Percentiles rank a stretch among this genome's conserved stretches.
Evolutionary conservation across 129 eudicot genomes (phyloP).

Genomic region (Sambucus nigra): DNA sequence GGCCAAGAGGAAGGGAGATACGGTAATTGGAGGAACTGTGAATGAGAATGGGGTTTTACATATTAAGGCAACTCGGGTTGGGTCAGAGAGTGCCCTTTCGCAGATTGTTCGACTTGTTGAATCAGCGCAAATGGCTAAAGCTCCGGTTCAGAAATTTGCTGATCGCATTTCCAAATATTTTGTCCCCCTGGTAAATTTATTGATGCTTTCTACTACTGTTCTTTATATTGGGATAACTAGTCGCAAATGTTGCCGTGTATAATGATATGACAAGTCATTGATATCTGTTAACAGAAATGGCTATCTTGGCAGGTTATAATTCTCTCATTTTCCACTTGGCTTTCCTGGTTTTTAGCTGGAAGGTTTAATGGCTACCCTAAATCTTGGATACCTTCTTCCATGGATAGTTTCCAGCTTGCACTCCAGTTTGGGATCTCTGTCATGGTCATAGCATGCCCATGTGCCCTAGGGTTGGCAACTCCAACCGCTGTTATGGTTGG

Average conservation of each 20-base stretch:
- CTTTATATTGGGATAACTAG: neutral
- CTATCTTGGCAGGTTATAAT: constrained; percentile 46
- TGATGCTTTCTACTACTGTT: neutral
- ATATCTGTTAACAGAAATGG: neutral
- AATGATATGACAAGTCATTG: neutral
- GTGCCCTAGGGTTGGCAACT: constrained; percentile 88
- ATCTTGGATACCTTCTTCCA: constrained; percentile 68
- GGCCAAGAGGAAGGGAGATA: constrained; percentile 74
- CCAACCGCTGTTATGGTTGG: constrained; percentile 97
- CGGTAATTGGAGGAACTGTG: constrained; percentile 89
- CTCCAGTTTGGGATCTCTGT: constrained; percentile 87
- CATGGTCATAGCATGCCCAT: constrained; percentile 90
- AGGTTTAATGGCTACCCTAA: constrained; percentile 45
- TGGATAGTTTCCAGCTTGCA: constrained; percentile 86
- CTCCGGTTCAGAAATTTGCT: constrained; percentile 94
- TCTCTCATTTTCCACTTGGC: constrained; percentile 56
- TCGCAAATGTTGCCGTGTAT: neutral
- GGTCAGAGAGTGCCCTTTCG: constrained; percentile 91
- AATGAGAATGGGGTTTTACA: constrained; percentile 87
- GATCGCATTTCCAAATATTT: constrained; percentile 86
- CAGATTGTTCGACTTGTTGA: constrained; percentile 97
- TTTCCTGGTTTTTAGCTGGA: constrained; percentile 70
- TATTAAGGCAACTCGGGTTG: constrained; percentile 78
- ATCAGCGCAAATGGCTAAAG: constrained; percentile 98
- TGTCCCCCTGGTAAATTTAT: constrained; percentile 68